Percentiles rank a stretch among this genome's conserved stretches.
phyloP scores from a whole-genome alignment of 805 yeast species.

The Metschnikowia koreensis region DNA sequence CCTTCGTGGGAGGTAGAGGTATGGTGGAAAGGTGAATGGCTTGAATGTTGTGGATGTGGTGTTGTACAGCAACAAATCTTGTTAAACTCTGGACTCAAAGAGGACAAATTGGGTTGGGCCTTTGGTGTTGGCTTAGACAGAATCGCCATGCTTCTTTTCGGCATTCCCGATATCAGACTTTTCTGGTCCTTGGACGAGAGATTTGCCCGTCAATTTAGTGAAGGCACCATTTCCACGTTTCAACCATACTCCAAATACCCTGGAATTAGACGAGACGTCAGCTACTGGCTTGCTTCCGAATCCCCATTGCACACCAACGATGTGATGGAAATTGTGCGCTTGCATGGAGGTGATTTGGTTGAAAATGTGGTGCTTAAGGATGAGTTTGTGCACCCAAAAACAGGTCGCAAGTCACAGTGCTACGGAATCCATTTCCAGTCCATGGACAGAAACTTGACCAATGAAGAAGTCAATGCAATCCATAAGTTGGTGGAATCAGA shows the following conservation, averaged over 20 bases:
- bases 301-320: slow-evolving; percentile 74
- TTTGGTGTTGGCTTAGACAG: slow-evolving; percentile 95
- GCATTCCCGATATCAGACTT: slow-evolving; percentile 90
- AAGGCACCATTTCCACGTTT: slow-evolving; percentile 67
- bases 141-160: slow-evolving; percentile 92
- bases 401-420: slow-evolving; percentile 73
- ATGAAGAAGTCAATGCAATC: slow-evolving; percentile 73
- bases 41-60: slow-evolving; percentile 96
- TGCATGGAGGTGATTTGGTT: slow-evolving; percentile 80
- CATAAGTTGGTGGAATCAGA: slow-evolving; percentile 64
- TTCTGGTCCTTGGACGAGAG: slow-evolving; percentile 88
- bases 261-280: slow-evolving; percentile 78
- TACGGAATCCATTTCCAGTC: slow-evolving; percentile 91
- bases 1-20: slow-evolving; percentile 99
- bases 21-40: slow-evolving; percentile 98
- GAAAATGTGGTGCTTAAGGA: slow-evolving; percentile 82
- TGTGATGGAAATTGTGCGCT: slow-evolving; percentile 88
- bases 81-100: slow-evolving; percentile 60
- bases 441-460: slow-evolving; percentile 89
- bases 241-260: slow-evolving; percentile 91
- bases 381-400: slow-evolving; percentile 82
- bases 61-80: slow-evolving; percentile 78
- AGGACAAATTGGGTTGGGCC: slow-evolving; percentile 87
- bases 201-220: slow-evolving; percentile 68
- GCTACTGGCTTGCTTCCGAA: slow-evolving; percentile 78